These are phyloP conservation scores for Suillus plorans DNA, from an alignment of 768 basidiomycete species.

Conservation along the genomic window DNA sequence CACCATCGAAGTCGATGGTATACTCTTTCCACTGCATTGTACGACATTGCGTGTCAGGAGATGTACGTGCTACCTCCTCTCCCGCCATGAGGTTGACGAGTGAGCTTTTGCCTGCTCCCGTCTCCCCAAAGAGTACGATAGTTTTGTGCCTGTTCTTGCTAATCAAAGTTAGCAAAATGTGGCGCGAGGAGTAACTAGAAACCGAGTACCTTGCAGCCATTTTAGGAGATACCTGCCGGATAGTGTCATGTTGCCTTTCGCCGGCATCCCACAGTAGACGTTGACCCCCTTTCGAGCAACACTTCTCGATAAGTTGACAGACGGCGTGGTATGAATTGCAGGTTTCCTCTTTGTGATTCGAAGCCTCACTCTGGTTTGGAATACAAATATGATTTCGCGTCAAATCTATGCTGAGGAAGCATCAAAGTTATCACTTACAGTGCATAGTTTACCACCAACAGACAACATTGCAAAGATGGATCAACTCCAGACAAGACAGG, in stretches of 20 bases:
- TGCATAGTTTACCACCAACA: too few species aligned
- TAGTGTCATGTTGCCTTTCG: not conserved
- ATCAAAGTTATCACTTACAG: not conserved
- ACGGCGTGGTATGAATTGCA: constrained; percentile 14
- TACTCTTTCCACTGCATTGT: constrained; percentile 33
- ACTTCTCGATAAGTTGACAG: constrained; percentile 3
- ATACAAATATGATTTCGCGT: not conserved
- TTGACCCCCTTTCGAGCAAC: not conserved
- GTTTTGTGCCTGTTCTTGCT: constrained; percentile 15
- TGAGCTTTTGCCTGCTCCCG: constrained; percentile 41
- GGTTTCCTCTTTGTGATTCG: not conserved
- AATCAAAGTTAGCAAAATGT: not conserved
- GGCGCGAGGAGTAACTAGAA: not conserved
- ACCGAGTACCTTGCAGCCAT: not conserved
- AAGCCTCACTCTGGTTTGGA: not conserved
- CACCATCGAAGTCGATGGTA: constrained; percentile 15
- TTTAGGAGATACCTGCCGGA: not conserved
- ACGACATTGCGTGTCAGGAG: constrained; percentile 34
- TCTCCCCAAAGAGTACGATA: constrained; percentile 32
- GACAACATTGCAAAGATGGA: not conserved
- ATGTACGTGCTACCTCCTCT: constrained; percentile 28
- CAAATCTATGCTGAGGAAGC: not conserved
- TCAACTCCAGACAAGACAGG: not conserved
- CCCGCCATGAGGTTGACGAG: constrained; percentile 43
- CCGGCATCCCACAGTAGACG: not conserved